Conservation (phyloP, 1,284 basidiomycete species). For the Apiotrichum akiyoshidainum region DNA sequence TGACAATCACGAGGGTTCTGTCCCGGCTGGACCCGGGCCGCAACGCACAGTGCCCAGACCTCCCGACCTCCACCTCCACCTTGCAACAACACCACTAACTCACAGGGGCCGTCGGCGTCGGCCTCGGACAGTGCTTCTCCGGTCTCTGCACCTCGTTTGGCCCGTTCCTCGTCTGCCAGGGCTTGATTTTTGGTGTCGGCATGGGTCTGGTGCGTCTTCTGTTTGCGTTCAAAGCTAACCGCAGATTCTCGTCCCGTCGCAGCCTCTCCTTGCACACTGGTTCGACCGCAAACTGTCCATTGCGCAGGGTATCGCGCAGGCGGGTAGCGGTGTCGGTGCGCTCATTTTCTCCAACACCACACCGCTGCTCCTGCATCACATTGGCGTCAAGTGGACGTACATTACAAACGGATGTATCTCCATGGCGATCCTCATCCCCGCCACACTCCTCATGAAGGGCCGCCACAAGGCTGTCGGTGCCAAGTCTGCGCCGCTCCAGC, state of each 20-base stretch:
- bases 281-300: conserved; percentile 43
- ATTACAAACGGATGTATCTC: conserved; percentile 50
- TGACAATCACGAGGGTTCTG: too few relatives aligned
- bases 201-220: conserved; percentile 25
- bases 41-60: too few relatives aligned
- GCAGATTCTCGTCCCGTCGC: conserved; percentile 40
- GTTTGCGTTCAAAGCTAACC: neutral
- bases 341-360: conserved; percentile 47
- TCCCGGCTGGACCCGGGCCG: too few relatives aligned
- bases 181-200: conserved; percentile 40
- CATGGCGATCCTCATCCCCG: conserved; percentile 42
- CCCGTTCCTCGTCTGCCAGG: conserved; percentile 39
- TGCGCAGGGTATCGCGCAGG: conserved; percentile 40
- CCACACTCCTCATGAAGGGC: conserved; percentile 43
- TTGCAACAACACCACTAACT: neutral
- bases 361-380: conserved; percentile 34
- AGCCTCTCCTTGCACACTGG: conserved; percentile 49
- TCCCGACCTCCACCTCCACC: neutral
- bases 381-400: conserved; percentile 45
- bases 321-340: conserved; percentile 47
- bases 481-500: conserved; percentile 13
- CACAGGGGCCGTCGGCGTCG: conserved; percentile 27
- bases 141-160: conserved; percentile 33
- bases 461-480: conserved; percentile 33
- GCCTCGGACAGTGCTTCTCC: conserved; percentile 36